Evolutionary conservation across 306 rosid genomes (phyloP).

Genomic region (Crotalaria pallida): DNA sequence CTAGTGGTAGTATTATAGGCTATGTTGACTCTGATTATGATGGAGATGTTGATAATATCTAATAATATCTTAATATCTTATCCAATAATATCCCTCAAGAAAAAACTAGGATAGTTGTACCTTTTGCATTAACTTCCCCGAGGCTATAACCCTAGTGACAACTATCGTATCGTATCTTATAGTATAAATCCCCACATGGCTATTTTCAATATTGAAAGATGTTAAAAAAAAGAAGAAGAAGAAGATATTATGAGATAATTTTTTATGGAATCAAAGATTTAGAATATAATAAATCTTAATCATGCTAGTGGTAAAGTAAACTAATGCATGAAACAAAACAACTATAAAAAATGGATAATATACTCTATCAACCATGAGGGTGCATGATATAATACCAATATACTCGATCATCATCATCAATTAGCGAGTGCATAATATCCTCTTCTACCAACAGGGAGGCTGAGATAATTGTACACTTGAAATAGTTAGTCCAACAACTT

Average conservation of each 20-base stretch:
- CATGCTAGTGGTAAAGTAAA: neutral
- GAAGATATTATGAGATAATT: neutral
- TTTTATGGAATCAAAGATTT: neutral
- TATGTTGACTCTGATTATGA: no score
- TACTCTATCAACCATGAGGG: conserved; percentile 27
- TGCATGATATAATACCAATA: conserved; percentile 47
- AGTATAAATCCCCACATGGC: no score
- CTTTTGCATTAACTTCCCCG: no score
- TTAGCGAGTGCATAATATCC: conserved; percentile 35
- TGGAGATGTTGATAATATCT: no score
- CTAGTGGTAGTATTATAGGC: no score
- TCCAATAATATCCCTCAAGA: no score
- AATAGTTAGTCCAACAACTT: conserved; percentile 10
- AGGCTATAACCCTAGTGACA: no score
- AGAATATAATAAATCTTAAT: neutral
- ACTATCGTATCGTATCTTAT: no score
- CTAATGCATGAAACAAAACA: neutral
- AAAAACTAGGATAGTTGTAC: no score
- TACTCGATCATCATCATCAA: conserved; percentile 58
- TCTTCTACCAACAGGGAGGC: conserved; percentile 42
- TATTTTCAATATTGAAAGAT: no score
- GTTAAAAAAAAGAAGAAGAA: no score
- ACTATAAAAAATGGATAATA: neutral
- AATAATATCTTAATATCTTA: no score
- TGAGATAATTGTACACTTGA: conserved; percentile 22